Base-by-base conservation (phyloP, 2,329 filamentous ascomycete genomes). In the Tolypocladium amazonense region DNA sequence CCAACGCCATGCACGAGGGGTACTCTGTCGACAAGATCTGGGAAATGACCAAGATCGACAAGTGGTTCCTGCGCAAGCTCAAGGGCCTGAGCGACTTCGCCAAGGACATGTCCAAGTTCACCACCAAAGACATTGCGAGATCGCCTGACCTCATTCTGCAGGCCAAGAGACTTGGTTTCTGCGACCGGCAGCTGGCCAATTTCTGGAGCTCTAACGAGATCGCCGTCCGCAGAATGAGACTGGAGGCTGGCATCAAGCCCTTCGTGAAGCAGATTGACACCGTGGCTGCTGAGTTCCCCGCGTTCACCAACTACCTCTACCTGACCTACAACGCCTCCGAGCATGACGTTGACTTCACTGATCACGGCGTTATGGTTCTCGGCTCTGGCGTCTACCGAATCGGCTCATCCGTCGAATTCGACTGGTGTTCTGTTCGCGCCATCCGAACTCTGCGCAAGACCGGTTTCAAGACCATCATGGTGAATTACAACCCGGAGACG, bases 251-350 rank as follows among this genome's bases (percentile, higher is more conserved):
- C 52, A 91, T 99, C 68, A 84, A 85, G 64, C 94, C 94, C 0
- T 88, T 91, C 62, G 93, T 97, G 59, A 97, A 97, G 82, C 93
- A 97, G 77, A 97, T 99, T 61, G 94, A 99, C 77, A 99, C 94
- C 0, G 94, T 99, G 56, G 94, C 94, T 56, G 94, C 92, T 20
- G 94, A 99, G 74, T 97, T 97, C 79, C 93, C 93, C 8, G 89
- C 91, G 7, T 88, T 85, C 66, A 97, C 94, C 25, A 97, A 99
- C 76, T 99, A 99, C 71, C 83, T 97, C 14, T 97, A 97, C 75
- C 79, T 96, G 62, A 97, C 94, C 0, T 97, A 97, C 79, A 97
- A 97, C 70, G 93, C 89, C 18, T 87, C 86, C 0, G 89, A 93
- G 73, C 87, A 89, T 65, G 94, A 99, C 68, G 79, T 97, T 59